Percentiles rank a stretch among this genome's conserved stretches.
These are phyloP conservation scores for Tetrastigma voinierianum DNA, from an alignment of 164 flowering plant species.

Conservation along the genomic window DNA sequence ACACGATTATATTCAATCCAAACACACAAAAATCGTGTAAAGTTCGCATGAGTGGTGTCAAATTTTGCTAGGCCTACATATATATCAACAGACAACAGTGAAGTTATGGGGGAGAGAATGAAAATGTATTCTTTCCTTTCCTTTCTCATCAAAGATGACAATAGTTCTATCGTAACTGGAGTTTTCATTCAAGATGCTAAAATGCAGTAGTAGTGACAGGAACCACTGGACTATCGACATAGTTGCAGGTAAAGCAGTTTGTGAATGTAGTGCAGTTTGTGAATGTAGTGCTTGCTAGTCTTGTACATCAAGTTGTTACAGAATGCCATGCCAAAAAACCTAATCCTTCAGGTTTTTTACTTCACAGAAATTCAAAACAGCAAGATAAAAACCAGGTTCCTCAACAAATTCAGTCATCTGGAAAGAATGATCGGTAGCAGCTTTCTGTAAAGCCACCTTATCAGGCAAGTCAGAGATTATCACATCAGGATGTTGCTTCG, in stretches of 20 bases:
- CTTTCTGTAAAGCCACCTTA: conserved; percentile 42
- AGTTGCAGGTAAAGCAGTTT: not conserved
- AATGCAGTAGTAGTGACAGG: no score
- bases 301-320: not conserved
- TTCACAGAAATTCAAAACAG: conserved; percentile 49
- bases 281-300: not conserved
- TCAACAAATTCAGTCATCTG: conserved; percentile 57
- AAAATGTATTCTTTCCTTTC: not conserved
- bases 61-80: no score
- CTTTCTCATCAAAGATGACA: not conserved
- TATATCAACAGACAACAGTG: no score
- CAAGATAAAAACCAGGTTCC: conserved; percentile 73
- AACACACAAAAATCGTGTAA: no score
- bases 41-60: no score
- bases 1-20: no score
- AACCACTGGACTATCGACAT: no score
- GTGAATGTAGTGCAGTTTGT: not conserved
- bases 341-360: not conserved
- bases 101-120: no score
- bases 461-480: conserved; percentile 77
- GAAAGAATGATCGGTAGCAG: conserved; percentile 54
- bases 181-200: no score
- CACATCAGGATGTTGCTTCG: conserved; percentile 52
- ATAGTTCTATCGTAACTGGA: no score
- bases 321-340: not conserved